These are phyloP conservation scores for Striga asiatica DNA, from an alignment of 257 asterid species.

Conservation along the genomic window DNA sequence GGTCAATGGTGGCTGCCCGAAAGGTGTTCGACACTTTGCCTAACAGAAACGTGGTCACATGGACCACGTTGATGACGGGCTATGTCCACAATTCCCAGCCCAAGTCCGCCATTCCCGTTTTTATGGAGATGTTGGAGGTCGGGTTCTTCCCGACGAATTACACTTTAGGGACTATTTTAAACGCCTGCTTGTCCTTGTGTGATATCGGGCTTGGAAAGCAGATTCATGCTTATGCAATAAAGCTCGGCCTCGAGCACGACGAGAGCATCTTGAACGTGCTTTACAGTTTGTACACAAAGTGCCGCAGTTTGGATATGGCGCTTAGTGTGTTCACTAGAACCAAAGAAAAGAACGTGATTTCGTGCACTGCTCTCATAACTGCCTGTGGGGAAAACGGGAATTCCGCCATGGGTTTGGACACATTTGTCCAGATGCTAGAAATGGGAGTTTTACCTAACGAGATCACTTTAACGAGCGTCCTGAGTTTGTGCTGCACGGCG, in stretches of 20 bases:
- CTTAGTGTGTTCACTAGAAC: constrained; percentile 46
- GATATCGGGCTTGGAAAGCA: constrained; percentile 54
- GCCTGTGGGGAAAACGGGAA: constrained; percentile 77
- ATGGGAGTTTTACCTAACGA: constrained; percentile 59
- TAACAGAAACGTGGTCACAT: constrained; percentile 57
- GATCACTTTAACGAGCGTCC: constrained; percentile 56
- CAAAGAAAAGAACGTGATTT: constrained; percentile 62
- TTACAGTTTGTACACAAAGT: constrained; percentile 67
- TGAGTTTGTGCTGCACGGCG: constrained; percentile 66
- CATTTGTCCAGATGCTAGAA: constrained; percentile 56
- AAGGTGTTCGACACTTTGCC: constrained; percentile 60
- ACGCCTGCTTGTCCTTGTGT: constrained; percentile 57
- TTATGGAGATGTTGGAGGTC: constrained; percentile 60
- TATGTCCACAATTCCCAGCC: constrained; percentile 49
- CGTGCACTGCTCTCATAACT: constrained; percentile 70
- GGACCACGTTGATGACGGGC: constrained; percentile 87
- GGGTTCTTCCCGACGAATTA: constrained; percentile 62
- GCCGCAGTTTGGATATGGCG: constrained; percentile 43
- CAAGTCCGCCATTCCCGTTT: constrained; percentile 36
- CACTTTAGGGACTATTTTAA: constrained; percentile 52
- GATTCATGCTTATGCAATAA: constrained; percentile 62
- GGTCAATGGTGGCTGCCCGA: constrained; percentile 44
- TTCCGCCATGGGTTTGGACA: constrained; percentile 49
- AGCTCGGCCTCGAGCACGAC: constrained; percentile 42
- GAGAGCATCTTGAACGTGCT: constrained; percentile 70